Evolutionary conservation across 306 rosid species (phyloP), one percentile per base, ranked within the genome.

Genomic region (Prunus fruticosa): DNA sequence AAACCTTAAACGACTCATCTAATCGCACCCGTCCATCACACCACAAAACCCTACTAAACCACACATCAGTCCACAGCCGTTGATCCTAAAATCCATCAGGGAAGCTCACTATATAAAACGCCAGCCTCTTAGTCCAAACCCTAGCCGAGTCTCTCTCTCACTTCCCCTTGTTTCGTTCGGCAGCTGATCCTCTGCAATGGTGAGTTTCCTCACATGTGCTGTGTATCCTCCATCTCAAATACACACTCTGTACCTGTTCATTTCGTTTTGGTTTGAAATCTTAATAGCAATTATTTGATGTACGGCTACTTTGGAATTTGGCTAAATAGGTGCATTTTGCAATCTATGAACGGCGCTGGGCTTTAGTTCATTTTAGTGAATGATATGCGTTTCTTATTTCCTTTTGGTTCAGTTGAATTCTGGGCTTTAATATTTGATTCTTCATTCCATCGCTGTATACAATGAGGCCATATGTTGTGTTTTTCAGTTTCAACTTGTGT

Each of bases 161-260:
- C 45, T 72, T 28, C 25, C 67, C 43, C 43, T 19, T 11, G 52
- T 13, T 20, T 20, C 64, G 18, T 23, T 71, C 20, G 49, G 22
- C 76, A 41, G 13, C 67, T 28, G 11, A 72, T 72, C 76, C 6
- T 45, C 76, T 1, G 22, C 68, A 58, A 73, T 73, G 77, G 77
- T 73, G 27, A 22, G 68, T 58, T 50, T 23, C 56, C 20, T 54
- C 65, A 6, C 20, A 0, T 12, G 8, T 32, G 28, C 14, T 16
- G 54, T 23, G 46, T 12, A 27, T 57, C 68, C 16, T 23, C 6
- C 41, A 15, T 22, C 50, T 4, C 0, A 54, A 30, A 18, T 30
- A 4, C 27, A 13, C 6, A 6, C 2, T 30, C 19, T 11, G 11
- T 23, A 14, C 18, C 22, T 54, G 3, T 57, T 56, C 64, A 19